Conservation (phyloP, 495 filamentous ascomycete species). For the Podospora bellae-mahoneyi region DNA sequence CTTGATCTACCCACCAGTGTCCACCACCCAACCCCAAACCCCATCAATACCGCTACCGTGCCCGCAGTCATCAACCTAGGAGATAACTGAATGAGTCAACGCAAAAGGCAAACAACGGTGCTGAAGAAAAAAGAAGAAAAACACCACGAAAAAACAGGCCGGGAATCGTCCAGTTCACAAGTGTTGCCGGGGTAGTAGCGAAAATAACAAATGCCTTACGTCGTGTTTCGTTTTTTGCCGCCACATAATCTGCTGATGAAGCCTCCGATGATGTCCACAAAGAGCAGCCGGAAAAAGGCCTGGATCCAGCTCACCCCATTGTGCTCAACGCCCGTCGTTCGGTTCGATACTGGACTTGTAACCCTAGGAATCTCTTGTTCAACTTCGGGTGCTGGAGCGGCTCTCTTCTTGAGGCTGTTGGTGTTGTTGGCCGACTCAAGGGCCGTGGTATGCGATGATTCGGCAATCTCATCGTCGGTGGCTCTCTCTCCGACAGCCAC, state of each 20-base stretch:
- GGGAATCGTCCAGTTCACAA: neutral
- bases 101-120: neutral
- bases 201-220: slow-evolving; percentile 33
- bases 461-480: neutral
- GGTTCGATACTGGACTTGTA: neutral
- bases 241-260: slow-evolving; percentile 29
- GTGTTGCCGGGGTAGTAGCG: neutral
- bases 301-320: slow-evolving; percentile 26
- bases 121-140: neutral
- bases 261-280: slow-evolving; percentile 34
- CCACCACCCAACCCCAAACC: slow-evolving; percentile 7
- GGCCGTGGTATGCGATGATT: neutral
- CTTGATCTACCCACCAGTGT: neutral
- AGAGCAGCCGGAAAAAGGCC: slow-evolving; percentile 30
- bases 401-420: slow-evolving; percentile 2
- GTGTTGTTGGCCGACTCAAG: neutral
- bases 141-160: neutral
- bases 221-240: slow-evolving; percentile 77
- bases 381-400: neutral
- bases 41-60: neutral
- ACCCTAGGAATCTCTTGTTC: neutral
- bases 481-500: neutral
- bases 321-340: slow-evolving; percentile 11
- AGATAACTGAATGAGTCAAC: neutral
- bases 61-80: slow-evolving; percentile 2